Base-by-base conservation (phyloP, 768 basidiomycete genomes). In the Xerocomellus intermedius region DNA sequence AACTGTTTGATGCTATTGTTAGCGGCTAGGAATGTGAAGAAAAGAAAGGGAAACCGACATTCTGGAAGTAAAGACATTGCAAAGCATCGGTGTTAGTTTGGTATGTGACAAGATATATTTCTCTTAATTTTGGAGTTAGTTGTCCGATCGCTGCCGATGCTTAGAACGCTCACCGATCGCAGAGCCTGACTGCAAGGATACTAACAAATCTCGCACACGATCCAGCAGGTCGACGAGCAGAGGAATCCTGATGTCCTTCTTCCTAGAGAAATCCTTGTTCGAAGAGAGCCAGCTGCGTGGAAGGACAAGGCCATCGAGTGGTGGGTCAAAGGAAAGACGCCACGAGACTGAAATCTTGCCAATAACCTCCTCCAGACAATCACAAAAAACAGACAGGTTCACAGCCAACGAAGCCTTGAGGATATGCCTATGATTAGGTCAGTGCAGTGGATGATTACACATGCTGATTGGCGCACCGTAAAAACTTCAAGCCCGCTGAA, bases 261-360 rank as follows among this genome's bases (percentile, higher is more conserved):
- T 44, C 0, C 2, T 17, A 8, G 26, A 66, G 48, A 62, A 58
- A 52, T 56, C 60, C 16, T 55, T 54, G 42, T 61, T 42, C 26
- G 38, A 17, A 16, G 70, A 33, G 19, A 84, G 61, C 83, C 84
- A 87, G 48, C 75, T 78, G 2, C 75, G 75, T 0, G 85, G 85
- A 33, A 87, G 72, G 5, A 78, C 77, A 26, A 82, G 58, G 16
- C 74, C 71, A 61, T 85, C 79, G 0, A 83, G 64, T 42, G 42
- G 51, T 0, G 41, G 55, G 6, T 13, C 21, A 21, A 13, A 56
- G 37, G 28, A 61, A 58, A 52, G 67, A 63, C 65, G 67, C 39
- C 63, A 61, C 1, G 72, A 70, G 2, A 85, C 50, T 5, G 80
- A 68, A 5, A 75, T 60, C 14, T 71, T 72, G 8, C 72, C 72